Evolutionary conservation across 345 rosid genomes (phyloP).

Genomic region (Citropsis articulata): DNA sequence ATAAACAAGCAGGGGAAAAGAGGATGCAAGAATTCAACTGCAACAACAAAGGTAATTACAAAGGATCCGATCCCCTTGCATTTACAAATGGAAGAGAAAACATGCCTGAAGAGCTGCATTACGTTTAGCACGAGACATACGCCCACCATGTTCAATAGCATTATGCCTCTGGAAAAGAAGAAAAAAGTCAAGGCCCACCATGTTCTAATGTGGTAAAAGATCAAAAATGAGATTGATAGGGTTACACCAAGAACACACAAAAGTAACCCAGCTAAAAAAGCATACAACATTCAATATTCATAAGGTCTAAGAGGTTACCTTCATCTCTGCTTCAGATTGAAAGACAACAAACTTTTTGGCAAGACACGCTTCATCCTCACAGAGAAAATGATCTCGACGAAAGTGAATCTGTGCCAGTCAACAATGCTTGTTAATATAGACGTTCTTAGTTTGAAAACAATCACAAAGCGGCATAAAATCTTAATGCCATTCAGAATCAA

Average conservation of each 20-base stretch:
- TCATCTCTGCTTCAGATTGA: constrained; percentile 81
- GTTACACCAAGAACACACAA: not conserved
- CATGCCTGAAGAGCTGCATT: constrained; percentile 92
- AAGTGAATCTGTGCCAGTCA: constrained; percentile 71
- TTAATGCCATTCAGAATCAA: not conserved
- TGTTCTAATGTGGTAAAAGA: not conserved
- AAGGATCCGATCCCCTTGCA: not conserved
- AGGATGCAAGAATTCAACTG: not conserved
- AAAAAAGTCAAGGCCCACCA: not conserved
- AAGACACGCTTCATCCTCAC: constrained; percentile 96
- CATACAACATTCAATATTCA: not conserved
- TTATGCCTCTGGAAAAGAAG: constrained; percentile 76
- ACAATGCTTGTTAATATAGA: not conserved
- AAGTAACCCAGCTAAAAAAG: not conserved
- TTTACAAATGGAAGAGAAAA: constrained; percentile 5
- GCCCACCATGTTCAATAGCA: constrained; percentile 89
- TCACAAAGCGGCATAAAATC: not conserved
- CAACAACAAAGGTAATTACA: not conserved
- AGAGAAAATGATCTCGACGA: constrained; percentile 80
- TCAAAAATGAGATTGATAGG: not conserved
- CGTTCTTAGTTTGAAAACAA: not conserved
- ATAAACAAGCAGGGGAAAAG: not conserved
- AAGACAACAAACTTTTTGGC: constrained; percentile 86
- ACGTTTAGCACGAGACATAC: constrained; percentile 89
- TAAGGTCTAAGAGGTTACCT: constrained; percentile 45